These are phyloP conservation scores for Aspergillus piperis DNA, from an alignment of 2,329 filamentous ascomycete species.

Conservation along the genomic window DNA sequence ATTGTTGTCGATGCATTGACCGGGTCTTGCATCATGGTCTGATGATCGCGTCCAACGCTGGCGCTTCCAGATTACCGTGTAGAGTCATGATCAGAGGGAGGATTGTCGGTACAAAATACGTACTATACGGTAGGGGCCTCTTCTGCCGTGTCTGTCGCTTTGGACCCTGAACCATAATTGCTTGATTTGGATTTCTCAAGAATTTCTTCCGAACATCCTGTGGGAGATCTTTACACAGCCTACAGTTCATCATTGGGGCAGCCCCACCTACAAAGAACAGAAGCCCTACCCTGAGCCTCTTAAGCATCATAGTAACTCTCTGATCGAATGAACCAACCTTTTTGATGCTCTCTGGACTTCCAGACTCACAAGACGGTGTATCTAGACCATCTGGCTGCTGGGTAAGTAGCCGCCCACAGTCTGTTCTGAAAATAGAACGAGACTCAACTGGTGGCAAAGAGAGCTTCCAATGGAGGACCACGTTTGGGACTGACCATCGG, in stretches of 20 bases:
- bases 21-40: constrained; percentile 1
- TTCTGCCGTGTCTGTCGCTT: background rate
- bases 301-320: no score
- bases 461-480: constrained; percentile 1
- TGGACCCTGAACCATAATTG: background rate
- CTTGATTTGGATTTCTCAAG: no score
- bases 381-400: no score
- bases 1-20: background rate
- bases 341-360: background rate
- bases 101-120: background rate
- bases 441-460: constrained; percentile 7
- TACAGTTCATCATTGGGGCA: no score
- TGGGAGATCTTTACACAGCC: no score
- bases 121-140: no score
- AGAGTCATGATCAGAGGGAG: background rate
- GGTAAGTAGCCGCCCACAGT: background rate
- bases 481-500: background rate
- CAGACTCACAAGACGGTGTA: no score
- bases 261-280: no score
- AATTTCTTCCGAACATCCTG: no score
- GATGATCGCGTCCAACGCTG: background rate
- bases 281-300: no score
- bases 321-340: background rate
- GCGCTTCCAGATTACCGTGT: background rate
- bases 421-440: constrained; percentile 16